Evolutionary conservation across 805 yeast species (phyloP).

Genomic region (Wickerhamiella azymoides): DNA sequence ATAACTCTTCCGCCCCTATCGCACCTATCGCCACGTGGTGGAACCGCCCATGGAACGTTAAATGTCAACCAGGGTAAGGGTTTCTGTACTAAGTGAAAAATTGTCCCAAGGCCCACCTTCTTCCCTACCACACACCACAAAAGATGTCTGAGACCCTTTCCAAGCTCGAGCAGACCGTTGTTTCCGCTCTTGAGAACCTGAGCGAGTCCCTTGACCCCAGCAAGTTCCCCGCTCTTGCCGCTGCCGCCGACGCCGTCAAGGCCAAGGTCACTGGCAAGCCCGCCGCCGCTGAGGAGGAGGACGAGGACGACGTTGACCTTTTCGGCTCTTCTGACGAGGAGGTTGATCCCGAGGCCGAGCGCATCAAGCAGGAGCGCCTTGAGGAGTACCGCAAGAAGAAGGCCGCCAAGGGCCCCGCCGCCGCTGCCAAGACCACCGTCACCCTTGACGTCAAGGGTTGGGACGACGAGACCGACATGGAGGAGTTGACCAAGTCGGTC

Average conservation of each 20-base stretch:
- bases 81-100: conserved; percentile 4
- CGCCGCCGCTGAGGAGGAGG: conserved; percentile 70
- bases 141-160: conserved; percentile 29
- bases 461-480: conserved; percentile 98
- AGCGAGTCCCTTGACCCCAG: conserved; percentile 80
- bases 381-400: conserved; percentile 97
- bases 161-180: conserved; percentile 28
- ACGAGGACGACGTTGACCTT: conserved; percentile 83
- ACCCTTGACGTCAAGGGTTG: conserved; percentile 98
- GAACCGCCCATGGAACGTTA: too few relatives aligned
- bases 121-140: conserved; percentile 2
- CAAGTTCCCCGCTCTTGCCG: conserved; percentile 69
- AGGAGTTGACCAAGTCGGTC: conserved; percentile 73
- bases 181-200: conserved; percentile 45
- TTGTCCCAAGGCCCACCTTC: not conserved
- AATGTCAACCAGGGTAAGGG: conserved; percentile 1
- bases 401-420: conserved; percentile 93
- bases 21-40: too few relatives aligned
- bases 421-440: conserved; percentile 96
- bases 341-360: conserved; percentile 95
- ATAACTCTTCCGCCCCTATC: too few relatives aligned
- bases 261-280: conserved; percentile 31
- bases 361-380: conserved; percentile 90
- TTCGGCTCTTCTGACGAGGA: conserved; percentile 92
- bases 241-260: conserved; percentile 84